These are phyloP conservation scores for Saccharomycopsis sp. DNA, from an alignment of 805 yeast genomes.

Conservation along the genomic window DNA sequence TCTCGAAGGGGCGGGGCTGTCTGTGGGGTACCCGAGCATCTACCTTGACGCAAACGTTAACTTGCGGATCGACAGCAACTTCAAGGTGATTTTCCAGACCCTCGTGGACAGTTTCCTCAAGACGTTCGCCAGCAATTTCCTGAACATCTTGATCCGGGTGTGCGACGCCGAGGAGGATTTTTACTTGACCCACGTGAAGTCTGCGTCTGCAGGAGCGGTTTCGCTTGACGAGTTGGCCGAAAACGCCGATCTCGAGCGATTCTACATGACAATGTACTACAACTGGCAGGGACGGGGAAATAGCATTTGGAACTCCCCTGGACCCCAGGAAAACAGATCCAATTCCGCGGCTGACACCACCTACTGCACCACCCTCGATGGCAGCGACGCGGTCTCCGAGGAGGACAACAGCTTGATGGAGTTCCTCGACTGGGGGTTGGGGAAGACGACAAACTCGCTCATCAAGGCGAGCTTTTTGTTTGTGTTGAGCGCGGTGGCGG, in stretches of 20 bases:
- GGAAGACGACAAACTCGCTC: conserved; percentile 64
- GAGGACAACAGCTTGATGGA: conserved; percentile 63
- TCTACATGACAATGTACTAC: conserved; percentile 42
- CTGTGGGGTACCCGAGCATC: conserved; percentile 8
- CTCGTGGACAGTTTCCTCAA: conserved; percentile 20
- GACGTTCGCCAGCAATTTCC: conserved; percentile 28
- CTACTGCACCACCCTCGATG: background rate
- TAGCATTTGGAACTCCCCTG: background rate
- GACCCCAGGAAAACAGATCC: background rate
- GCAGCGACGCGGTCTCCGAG: conserved; percentile 57
- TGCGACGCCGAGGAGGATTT: conserved; percentile 22
- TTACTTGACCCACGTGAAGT: conserved; percentile 24
- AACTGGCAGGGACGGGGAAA: background rate
- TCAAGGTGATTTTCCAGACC: conserved; percentile 8
- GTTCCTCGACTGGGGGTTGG: conserved; percentile 80
- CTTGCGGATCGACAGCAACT: background rate
- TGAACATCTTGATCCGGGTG: conserved; percentile 33
- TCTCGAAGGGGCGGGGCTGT: background rate
- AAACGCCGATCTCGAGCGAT: conserved; percentile 81
- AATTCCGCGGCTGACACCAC: background rate
- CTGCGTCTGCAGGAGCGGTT: conserved; percentile 28
- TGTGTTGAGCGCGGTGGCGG: conserved; percentile 67
- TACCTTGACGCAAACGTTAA: conserved; percentile 12
- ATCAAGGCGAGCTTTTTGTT: conserved; percentile 78
- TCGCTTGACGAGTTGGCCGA: conserved; percentile 58